Evolutionary conservation across 1,284 basidiomycete genomes (phyloP).

Genomic region (Ceratobasidium sp.): DNA sequence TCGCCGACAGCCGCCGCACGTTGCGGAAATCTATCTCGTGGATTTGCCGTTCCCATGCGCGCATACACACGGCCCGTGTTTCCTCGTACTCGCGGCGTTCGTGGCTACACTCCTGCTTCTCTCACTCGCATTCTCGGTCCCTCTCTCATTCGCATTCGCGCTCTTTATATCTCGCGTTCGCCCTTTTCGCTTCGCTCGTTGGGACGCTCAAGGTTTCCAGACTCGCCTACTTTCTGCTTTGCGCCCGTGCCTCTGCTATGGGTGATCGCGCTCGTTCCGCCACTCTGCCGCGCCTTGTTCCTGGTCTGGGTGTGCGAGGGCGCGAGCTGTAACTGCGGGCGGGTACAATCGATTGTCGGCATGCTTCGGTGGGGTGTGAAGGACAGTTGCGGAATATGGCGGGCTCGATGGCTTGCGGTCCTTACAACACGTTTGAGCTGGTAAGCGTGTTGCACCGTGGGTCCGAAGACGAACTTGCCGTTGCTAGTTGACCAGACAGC

Average conservation of each 20-base stretch:
- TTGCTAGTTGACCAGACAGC: background rate
- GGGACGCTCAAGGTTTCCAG: conserved; percentile 13
- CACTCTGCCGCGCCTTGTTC: conserved; percentile 24
- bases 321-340: conserved; percentile 23
- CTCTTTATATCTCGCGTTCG: conserved; percentile 26
- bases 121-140: conserved; percentile 17
- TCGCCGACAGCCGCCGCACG: background rate
- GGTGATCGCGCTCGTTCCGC: conserved; percentile 2
- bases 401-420: conserved; percentile 38
- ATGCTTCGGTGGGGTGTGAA: conserved; percentile 10
- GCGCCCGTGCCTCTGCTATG: conserved; percentile 1
- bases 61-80: conserved; percentile 6
- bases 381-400: conserved; percentile 22
- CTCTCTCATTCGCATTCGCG: conserved; percentile 11
- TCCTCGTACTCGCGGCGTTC: conserved; percentile 30
- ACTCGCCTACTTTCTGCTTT: conserved; percentile 17
- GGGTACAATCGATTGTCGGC: conserved; percentile 1
- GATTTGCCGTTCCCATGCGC: conserved; percentile 23
- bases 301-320: conserved; percentile 25
- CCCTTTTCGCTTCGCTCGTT: conserved; percentile 32
- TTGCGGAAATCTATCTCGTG: conserved; percentile 37
- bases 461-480: conserved; percentile 21
- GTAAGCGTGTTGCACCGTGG: conserved; percentile 23
- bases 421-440: background rate
- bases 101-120: background rate